Conservation (phyloP, 2,329 filamentous ascomycete species). For the Pseudogymnoascus sp. region DNA sequence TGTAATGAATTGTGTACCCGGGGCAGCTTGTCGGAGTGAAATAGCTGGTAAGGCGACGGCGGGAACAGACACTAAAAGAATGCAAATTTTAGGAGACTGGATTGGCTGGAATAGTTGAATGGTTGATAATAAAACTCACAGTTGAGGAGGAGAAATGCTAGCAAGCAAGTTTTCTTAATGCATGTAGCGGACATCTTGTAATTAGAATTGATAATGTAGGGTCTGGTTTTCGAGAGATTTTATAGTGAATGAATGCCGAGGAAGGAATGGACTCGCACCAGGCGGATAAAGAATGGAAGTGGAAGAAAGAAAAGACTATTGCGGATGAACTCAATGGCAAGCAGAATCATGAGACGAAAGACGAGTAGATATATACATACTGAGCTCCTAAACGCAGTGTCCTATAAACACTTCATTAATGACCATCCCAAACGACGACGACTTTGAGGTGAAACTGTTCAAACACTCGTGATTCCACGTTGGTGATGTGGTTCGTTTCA, state of each 20-base stretch:
- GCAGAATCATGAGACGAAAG: neutral
- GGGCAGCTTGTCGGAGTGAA: conserved; percentile 6
- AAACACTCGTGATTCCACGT: neutral
- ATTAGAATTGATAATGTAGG: neutral
- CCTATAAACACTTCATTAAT: neutral
- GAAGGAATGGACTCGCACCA: conserved; percentile 3
- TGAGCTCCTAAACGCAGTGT: neutral
- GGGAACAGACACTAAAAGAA: neutral
- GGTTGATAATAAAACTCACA: neutral
- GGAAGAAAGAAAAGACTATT: neutral
- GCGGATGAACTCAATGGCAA: neutral
- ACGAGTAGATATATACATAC: neutral
- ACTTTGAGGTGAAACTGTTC: neutral
- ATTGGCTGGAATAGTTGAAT: neutral
- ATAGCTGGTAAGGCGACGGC: neutral
- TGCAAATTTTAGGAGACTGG: neutral
- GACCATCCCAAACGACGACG: neutral
- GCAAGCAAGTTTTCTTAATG: neutral
- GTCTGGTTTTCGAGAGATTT: neutral
- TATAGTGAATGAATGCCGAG: neutral
- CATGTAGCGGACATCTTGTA: neutral
- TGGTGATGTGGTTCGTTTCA: conserved; percentile 1
- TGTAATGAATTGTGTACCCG: conserved; percentile 24
- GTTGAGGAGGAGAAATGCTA: neutral
- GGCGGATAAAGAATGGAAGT: neutral